Evolutionary conservation across 352 stramenopile species (phyloP), one percentile per base, ranked within the genome.

Genomic region (Phytopythium ostracodes): DNA sequence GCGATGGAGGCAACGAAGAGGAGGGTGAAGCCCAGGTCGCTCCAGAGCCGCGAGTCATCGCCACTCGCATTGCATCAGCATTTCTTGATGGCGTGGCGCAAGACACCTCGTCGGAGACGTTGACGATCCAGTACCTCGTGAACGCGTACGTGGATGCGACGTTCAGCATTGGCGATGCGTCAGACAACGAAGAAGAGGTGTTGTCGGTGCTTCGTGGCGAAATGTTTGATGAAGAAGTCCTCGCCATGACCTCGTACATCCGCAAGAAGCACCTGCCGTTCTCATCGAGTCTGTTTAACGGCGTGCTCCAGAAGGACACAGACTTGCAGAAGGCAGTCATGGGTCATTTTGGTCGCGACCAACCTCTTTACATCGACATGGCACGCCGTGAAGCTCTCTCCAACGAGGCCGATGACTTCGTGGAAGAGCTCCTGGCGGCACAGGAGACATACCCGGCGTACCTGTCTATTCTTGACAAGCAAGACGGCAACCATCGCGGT

Each of bases 271-370:
- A 94, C 54, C 36, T 97, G 33, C 83, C 80, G 25, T 63, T 94
- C 20, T 74, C 82, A 25, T 93, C 70, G 10, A 82, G 83, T 36
- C 66, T 92, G 10, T 91, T 98, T 42, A 98, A 98, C 63, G 91
- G 91, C 36, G 76, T 97, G 36, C 47, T 97, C 5, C 75, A 81
- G 36, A 80, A 72, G 17, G 72, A 84, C 46, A 53, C 91, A 20
- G 77, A 92, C 35, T 53, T 96, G 36, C 79, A 96, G 68, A 71
- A 67, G 36, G 70, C 85, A 3, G 75, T 97, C 52, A 94, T 96
- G 81, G 60, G 58, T 8, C 74, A 89, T 55, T 77, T 97, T 29
- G 81, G 82, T 2, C 72, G 84, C 57, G 92, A 98, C 55, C 91
- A 98, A 56, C 68, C 64, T 7, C 54, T 91, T 6, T 95, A 87